Base-by-base conservation (phyloP, 2,329 filamentous ascomycete species). In the Coniochaeta hoffmannii region DNA sequence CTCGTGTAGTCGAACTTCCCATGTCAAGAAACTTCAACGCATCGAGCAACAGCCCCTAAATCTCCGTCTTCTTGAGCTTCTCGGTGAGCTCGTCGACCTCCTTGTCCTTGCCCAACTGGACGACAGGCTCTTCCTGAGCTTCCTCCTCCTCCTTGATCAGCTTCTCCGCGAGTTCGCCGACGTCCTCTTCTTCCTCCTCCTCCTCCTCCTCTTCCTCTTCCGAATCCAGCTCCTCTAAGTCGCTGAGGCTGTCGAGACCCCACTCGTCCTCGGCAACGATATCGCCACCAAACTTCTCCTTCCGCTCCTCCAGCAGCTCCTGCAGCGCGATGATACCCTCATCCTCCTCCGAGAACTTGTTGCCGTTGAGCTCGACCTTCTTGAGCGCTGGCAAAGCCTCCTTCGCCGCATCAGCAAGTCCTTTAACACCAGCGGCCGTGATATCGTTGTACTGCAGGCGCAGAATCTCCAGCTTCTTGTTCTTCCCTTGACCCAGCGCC, bases 381-480 rank as follows among this genome's bases (percentile, higher is more conserved):
- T 87, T 88, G 61, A 99, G 75, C 12, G 81, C 81, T 1, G 90
- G 91, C 9, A 99, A 79, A 2, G 79, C 78, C 9, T 80, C 75
- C 64, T 83, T 83, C 4, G 85, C 85, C 2, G 89, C 89, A 19
- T 81, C 74, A 3, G 86, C 81, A 54, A 99, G 78, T 2, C 79
- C 81, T 67, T 88, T 85, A 52, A 97, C 71, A 17, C 87, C 89
- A 56, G 84, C 80, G 1, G 86, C 77, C 38, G 89, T 91, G 67
- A 99, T 94, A 62, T 99, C 94, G 74, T 97, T 97, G 78, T 88
- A 97, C 69, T 97, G 90, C 64, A 97, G 74, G 61, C 90, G 83
- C 63, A 99, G 76, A 10, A 85, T 85, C 75, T 96, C 84, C 22
- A 99, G 77, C 68, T 89, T 88, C 66, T 76, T 75, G 71, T 97